Evolutionary conservation across 345 rosid genomes (phyloP), one percentile per base, ranked within the genome.

Genomic region (Litchi chinensis): DNA sequence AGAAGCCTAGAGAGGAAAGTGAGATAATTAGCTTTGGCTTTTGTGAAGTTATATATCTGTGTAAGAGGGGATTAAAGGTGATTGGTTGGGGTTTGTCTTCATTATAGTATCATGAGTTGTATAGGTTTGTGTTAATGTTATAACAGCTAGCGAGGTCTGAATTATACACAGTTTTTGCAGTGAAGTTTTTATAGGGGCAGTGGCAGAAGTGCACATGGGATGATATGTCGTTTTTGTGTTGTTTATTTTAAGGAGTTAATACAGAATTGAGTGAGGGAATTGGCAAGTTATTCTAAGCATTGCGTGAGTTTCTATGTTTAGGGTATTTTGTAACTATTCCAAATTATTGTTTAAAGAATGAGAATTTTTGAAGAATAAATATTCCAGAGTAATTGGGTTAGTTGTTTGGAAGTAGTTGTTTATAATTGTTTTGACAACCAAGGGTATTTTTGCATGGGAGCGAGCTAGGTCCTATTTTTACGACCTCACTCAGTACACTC

Each of bases 171-270:
- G 56, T 10, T 74, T 73, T 64, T 18, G 52, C 69, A 78, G 66
- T 44, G 73, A 21, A 65, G 77, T 43, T 60, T 73, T 72, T 5
- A 60, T 10, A 4, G 44, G 79, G 46, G 64, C 68, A 77, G 77
- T 52, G 74, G 74, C 82, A 84, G 89, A 75, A 74, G 39, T 65
- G 89, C 93, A 90, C 91, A 88, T 90, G 93, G 93, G 85, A 65
- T 71, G 50, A 65, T 50, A 80, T 83, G 88, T 85, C 90, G 84
- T 81, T 77, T 90, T 79, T 71, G 60, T 78, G 59, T 76, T 80
- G 63, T 66, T 77, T 68, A 65, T 68, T 60, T 67, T 9, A 82
- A 48, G 57, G 48, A 75, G 79, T 77, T 77, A 66, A 78, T 76
- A 69, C 43, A 40, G 84, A 83, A 76, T 68, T 80, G 76, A 69